Evolutionary conservation across 2,329 filamentous ascomycete genomes (phyloP).

Genomic region (Aspergillus eucalypticola): DNA sequence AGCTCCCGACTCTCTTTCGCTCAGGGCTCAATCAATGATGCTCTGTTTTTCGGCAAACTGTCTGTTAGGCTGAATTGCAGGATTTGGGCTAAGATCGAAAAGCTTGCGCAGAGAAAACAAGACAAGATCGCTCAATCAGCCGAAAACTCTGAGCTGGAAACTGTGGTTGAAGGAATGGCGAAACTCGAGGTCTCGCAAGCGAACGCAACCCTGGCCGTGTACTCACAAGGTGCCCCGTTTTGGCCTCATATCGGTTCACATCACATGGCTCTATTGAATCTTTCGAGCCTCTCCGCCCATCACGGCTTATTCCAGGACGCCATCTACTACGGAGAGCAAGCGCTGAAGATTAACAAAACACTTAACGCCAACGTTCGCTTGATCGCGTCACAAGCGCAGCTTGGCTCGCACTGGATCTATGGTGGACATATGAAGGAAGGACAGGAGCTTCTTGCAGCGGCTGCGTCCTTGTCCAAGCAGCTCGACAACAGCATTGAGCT

Average conservation of each 20-base stretch:
- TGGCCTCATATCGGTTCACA: slow-evolving; percentile 78
- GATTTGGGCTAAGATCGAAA: slow-evolving; percentile 55
- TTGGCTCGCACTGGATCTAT: slow-evolving; percentile 52
- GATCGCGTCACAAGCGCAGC: slow-evolving; percentile 49
- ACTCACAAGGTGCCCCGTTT: slow-evolving; percentile 64
- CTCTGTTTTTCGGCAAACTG: slow-evolving; percentile 51
- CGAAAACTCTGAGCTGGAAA: slow-evolving; percentile 35
- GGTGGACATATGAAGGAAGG: slow-evolving; percentile 54
- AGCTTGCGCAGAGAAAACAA: slow-evolving; percentile 39
- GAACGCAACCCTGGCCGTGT: slow-evolving; percentile 45
- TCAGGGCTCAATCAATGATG: slow-evolving; percentile 47
- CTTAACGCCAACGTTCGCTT: slow-evolving; percentile 61
- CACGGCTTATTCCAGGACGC: slow-evolving; percentile 87
- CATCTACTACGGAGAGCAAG: slow-evolving; percentile 82
- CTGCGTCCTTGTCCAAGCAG: slow-evolving; percentile 55
- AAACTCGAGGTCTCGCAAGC: slow-evolving; percentile 42
- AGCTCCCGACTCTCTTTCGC: slow-evolving; percentile 67
- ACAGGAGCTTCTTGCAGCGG: slow-evolving; percentile 59
- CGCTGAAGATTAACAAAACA: slow-evolving; percentile 72
- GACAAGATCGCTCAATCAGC: slow-evolving; percentile 27
- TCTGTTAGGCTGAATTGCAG: slow-evolving; percentile 52
- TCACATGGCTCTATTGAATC: slow-evolving; percentile 68
- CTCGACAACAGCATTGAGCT: slow-evolving; percentile 54
- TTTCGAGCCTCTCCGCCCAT: slow-evolving; percentile 77
- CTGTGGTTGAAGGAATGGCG: slow-evolving; percentile 41